A percentile compares a stretch with the other conserved stretches of the same genome.
Conservation (phyloP, 495 filamentous ascomycete genomes). For the Halenospora varia region DNA sequence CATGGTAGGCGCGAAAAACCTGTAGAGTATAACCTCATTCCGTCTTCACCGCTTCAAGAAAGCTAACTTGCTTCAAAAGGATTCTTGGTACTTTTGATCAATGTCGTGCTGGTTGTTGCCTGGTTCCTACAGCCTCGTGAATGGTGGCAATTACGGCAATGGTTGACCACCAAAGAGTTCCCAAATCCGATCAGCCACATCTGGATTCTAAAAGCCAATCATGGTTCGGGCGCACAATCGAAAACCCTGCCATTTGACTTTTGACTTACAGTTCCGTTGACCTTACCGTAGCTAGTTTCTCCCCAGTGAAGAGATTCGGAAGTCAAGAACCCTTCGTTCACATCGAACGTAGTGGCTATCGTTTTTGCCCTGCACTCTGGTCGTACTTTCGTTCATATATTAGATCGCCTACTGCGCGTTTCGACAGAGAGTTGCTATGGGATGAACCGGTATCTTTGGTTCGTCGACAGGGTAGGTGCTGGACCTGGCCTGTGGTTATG, state of each 20-base stretch:
- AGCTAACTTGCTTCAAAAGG: too few relatives aligned
- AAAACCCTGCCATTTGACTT: neutral
- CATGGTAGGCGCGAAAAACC: too few relatives aligned
- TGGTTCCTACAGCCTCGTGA: too few relatives aligned
- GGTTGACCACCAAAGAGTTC: too few relatives aligned
- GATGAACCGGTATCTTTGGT: conserved; percentile 3
- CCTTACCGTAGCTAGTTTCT: neutral
- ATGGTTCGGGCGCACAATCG: neutral
- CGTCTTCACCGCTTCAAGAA: too few relatives aligned
- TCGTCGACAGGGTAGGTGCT: conserved; percentile 11
- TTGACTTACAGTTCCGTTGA: neutral
- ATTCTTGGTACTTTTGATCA: too few relatives aligned
- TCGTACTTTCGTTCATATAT: neutral
- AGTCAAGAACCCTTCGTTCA: neutral
- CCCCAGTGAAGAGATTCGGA: neutral
- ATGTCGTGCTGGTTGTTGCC: too few relatives aligned
- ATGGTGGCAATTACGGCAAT: too few relatives aligned
- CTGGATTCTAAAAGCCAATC: too few relatives aligned
- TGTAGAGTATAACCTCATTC: too few relatives aligned
- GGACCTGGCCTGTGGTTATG: conserved; percentile 4
- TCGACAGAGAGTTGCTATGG: conserved; percentile 1
- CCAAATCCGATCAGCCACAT: too few relatives aligned
- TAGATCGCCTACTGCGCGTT: neutral
- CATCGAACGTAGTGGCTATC: neutral
- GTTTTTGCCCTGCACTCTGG: neutral